Conservation (phyloP, 768 basidiomycete genomes). For the Suillus occidentalis region DNA sequence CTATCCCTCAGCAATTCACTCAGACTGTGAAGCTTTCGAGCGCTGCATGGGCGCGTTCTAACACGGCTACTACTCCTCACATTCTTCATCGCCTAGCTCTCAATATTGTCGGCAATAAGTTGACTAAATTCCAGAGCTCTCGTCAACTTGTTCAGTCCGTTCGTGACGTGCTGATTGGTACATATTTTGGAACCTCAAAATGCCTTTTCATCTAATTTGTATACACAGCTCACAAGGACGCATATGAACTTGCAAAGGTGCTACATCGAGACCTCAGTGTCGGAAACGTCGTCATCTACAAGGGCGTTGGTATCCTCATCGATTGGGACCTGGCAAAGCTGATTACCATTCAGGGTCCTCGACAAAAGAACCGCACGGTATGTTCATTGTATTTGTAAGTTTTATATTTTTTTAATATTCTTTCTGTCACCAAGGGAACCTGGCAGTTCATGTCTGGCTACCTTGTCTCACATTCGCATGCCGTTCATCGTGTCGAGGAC, state of each 20-base stretch:
- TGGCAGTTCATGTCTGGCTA: constrained; percentile 1
- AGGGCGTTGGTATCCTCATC: too few relatives aligned
- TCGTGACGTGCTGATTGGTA: constrained; percentile 3
- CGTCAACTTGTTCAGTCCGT: constrained; percentile 4
- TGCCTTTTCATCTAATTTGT: not conserved
- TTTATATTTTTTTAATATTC: too few relatives aligned
- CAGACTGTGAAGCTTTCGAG: not conserved
- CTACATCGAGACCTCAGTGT: too few relatives aligned
- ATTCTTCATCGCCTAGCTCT: constrained; percentile 2
- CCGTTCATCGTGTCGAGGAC: constrained; percentile 1
- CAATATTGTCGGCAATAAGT: not conserved
- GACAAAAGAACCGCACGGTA: too few relatives aligned
- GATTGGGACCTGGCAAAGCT: too few relatives aligned
- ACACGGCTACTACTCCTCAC: not conserved
- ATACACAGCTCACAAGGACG: too few relatives aligned
- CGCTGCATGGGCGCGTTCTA: not conserved
- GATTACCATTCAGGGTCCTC: too few relatives aligned
- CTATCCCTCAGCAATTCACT: not conserved
- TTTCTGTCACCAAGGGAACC: constrained; percentile 2
- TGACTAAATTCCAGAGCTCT: not conserved
- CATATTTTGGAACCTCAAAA: not conserved
- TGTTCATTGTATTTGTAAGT: too few relatives aligned
- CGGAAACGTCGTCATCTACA: too few relatives aligned
- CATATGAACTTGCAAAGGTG: too few relatives aligned
- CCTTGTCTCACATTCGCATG: not conserved